A percentile compares a stretch with the other conserved stretches of the same genome.
These are phyloP conservation scores for Peterozyma xylosa DNA, from an alignment of 805 yeast species.

Conservation along the genomic window DNA sequence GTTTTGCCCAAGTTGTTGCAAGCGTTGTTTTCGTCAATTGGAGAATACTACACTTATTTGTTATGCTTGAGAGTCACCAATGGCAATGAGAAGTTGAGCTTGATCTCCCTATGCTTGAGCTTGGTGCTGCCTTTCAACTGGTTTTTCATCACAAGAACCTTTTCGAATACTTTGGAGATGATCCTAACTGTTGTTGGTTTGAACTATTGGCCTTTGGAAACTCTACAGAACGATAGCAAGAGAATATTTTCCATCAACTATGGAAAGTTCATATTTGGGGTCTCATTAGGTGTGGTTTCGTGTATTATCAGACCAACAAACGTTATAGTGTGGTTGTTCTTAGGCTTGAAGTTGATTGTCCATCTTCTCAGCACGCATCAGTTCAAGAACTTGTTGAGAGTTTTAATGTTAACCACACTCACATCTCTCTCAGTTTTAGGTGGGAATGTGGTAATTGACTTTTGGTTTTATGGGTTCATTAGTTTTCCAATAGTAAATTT, in stretches of 20 bases:
- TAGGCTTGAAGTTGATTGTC: conserved; percentile 36
- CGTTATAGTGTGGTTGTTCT: conserved; percentile 62
- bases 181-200: conserved; percentile 60
- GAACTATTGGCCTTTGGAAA: conserved; percentile 52
- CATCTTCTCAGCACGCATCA: conserved; percentile 5
- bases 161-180: conserved; percentile 79
- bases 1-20: conserved; percentile 60
- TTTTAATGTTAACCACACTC: conserved; percentile 5
- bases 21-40: conserved; percentile 61
- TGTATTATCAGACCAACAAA: conserved; percentile 84
- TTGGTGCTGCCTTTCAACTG: conserved; percentile 72
- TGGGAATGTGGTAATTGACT: conserved; percentile 43
- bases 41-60: conserved; percentile 54
- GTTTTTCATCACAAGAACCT: conserved; percentile 74
- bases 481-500: conserved; percentile 65
- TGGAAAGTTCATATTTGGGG: conserved; percentile 23
- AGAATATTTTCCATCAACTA: conserved; percentile 6
- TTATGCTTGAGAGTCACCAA: conserved; percentile 28
- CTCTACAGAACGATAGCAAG: background rate
- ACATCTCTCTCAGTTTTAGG: conserved; percentile 18
- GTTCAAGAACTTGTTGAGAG: conserved; percentile 1
- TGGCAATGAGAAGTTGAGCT: conserved; percentile 26
- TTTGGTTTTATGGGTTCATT: conserved; percentile 44
- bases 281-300: conserved; percentile 48
- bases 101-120: conserved; percentile 39